phyloP scores from a whole-genome alignment of 257 asterid species.

The Primulina tabacum region DNA sequence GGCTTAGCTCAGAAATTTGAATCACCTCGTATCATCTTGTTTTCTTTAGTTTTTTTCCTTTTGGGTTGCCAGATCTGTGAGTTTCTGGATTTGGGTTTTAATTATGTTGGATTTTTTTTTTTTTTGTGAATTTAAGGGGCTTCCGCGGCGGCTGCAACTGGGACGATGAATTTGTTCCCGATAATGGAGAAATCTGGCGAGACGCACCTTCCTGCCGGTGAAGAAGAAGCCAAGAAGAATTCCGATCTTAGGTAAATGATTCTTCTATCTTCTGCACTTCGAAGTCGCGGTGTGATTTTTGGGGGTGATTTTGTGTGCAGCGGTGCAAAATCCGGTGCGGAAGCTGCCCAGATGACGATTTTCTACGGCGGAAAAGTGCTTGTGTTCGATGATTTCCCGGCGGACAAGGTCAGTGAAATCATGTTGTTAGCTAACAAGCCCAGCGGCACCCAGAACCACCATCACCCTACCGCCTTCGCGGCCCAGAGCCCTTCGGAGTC shows the following conservation, averaged over 20 bases:
- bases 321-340: slow-evolving; percentile 21
- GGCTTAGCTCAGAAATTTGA: slow-evolving; percentile 42
- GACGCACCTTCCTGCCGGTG: slow-evolving; percentile 20
- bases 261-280: background rate
- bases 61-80: background rate
- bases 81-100: slow-evolving; percentile 14
- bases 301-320: slow-evolving; percentile 14
- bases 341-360: slow-evolving; percentile 49
- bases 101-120: slow-evolving; percentile 4
- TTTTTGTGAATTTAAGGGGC: background rate
- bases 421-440: slow-evolving; percentile 38
- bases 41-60: background rate
- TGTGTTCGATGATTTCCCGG: slow-evolving; percentile 48
- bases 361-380: slow-evolving; percentile 49
- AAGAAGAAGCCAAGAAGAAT: slow-evolving; percentile 29
- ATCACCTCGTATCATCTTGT: slow-evolving; percentile 32
- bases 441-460: slow-evolving; percentile 23
- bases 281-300: background rate
- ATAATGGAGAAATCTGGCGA: slow-evolving; percentile 38
- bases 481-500: slow-evolving; percentile 42
- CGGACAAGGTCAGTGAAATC: slow-evolving; percentile 42
- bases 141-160: slow-evolving; percentile 37
- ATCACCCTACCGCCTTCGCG: slow-evolving; percentile 22
- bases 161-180: slow-evolving; percentile 49
- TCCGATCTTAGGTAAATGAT: slow-evolving; percentile 28